Evolutionary conservation across 2,329 filamentous ascomycete species (phyloP).

Genomic region (Zalaria sp.): DNA sequence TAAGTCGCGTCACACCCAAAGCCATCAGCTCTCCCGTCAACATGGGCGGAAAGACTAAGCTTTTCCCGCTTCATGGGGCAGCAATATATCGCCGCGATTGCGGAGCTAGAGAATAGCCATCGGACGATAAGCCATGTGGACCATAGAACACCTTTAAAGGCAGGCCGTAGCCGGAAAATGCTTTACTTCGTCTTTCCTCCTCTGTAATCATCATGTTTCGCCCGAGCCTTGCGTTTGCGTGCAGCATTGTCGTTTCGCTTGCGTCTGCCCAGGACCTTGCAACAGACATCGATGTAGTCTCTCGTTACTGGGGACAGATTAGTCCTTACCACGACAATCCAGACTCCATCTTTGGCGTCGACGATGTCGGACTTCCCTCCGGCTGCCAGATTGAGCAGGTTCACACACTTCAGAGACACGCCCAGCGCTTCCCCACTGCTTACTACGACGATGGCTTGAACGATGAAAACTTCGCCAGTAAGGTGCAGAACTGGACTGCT

Average conservation of each 20-base stretch:
- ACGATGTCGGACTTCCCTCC: constrained; percentile 32
- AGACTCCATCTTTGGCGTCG: constrained; percentile 32
- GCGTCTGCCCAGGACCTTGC: constrained; percentile 8
- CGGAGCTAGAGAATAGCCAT: too few species aligned
- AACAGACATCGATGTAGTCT: constrained; percentile 20
- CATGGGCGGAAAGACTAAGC: too few species aligned
- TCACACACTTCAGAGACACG: constrained; percentile 41
- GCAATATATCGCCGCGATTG: too few species aligned
- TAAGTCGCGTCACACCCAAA: too few species aligned
- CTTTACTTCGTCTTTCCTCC: too few species aligned
- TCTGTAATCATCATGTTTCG: too few species aligned
- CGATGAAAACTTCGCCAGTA: constrained; percentile 33
- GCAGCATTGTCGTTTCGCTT: not conserved
- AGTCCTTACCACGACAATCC: constrained; percentile 33
- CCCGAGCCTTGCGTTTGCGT: too few species aligned
- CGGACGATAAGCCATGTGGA: too few species aligned
- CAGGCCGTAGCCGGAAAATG: too few species aligned
- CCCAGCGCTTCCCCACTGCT: constrained; percentile 36
- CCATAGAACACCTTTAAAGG: too few species aligned
- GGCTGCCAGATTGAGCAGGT: constrained; percentile 43
- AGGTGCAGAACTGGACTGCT: constrained; percentile 32
- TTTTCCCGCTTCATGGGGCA: too few species aligned
- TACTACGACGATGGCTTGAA: constrained; percentile 34
- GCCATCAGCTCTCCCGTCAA: too few species aligned
- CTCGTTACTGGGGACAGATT: constrained; percentile 33